Conservation (phyloP, 2,329 filamentous ascomycete genomes). For the Reticulascus tulasneorum region DNA sequence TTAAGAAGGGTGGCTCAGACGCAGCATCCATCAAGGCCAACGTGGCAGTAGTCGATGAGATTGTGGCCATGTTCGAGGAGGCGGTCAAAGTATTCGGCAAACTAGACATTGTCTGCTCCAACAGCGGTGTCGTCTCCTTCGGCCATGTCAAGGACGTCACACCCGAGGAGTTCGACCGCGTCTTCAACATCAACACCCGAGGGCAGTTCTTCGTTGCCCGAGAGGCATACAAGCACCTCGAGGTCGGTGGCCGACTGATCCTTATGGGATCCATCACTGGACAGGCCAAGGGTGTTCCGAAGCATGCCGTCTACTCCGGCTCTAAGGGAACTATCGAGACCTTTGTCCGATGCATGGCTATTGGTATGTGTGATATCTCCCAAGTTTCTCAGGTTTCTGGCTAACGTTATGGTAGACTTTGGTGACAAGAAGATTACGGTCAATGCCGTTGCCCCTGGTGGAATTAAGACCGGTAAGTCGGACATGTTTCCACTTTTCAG, state of each 20-base stretch:
- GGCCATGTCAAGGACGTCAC: conserved; percentile 65
- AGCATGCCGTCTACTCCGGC: conserved; percentile 70
- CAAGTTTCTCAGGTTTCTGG: not conserved
- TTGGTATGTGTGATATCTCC: conserved; percentile 41
- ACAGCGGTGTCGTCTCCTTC: conserved; percentile 66
- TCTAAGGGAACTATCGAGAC: conserved; percentile 75
- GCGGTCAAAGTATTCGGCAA: conserved; percentile 61
- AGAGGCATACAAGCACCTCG: conserved; percentile 65
- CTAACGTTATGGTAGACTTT: conserved; percentile 41
- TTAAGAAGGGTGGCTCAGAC: conserved; percentile 54
- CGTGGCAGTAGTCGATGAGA: conserved; percentile 61
- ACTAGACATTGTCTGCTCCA: conserved; percentile 67
- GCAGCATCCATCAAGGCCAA: conserved; percentile 65
- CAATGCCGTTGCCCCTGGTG: conserved; percentile 63
- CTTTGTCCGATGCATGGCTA: conserved; percentile 71
- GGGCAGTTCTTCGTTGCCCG: conserved; percentile 71
- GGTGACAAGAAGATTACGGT: conserved; percentile 65
- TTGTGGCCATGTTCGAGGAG: conserved; percentile 58
- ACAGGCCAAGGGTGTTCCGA: conserved; percentile 63
- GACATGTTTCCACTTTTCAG: not conserved
- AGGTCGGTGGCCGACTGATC: conserved; percentile 65
- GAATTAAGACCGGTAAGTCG: conserved; percentile 49
- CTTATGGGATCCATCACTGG: conserved; percentile 70
- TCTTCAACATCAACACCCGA: conserved; percentile 64
- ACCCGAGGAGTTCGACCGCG: conserved; percentile 68